phyloP scores from a whole-genome alignment of 225 moss, liverwort and hornwort species.

The Pleurozium schreberi region DNA sequence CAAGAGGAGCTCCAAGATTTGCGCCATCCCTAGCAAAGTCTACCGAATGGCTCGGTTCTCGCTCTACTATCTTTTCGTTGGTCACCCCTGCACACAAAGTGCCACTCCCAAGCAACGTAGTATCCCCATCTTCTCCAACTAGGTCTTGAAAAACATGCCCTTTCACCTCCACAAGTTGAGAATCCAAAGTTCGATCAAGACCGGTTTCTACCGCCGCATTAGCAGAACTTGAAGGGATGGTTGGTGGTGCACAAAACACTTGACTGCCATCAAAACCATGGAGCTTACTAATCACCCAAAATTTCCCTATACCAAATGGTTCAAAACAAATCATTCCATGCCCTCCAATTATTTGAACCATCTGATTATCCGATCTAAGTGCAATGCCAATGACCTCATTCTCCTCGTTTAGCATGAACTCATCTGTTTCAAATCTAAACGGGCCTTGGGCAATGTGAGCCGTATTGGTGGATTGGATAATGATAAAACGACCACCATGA shows the following conservation, averaged over 20 bases:
- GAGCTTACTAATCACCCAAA: neutral
- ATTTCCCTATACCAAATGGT: accelerated
- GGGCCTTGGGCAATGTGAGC: neutral
- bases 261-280: neutral
- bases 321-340: neutral
- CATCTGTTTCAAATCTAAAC: accelerated
- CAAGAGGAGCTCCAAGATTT: neutral
- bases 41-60: accelerated
- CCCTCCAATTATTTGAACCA: accelerated
- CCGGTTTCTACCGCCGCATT: accelerated
- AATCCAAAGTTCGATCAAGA: neutral
- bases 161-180: neutral
- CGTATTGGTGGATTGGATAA: neutral
- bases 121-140: too few relatives aligned
- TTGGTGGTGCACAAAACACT: neutral
- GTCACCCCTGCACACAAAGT: neutral
- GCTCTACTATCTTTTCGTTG: neutral
- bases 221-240: neutral
- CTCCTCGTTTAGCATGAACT: neutral
- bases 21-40: neutral
- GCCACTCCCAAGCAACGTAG: neutral
- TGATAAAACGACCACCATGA: neutral
- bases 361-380: accelerated
- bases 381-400: neutral
- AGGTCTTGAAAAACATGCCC: too few relatives aligned